Conservation (phyloP, 768 basidiomycete genomes). For the Steccherinum ochraceum region DNA sequence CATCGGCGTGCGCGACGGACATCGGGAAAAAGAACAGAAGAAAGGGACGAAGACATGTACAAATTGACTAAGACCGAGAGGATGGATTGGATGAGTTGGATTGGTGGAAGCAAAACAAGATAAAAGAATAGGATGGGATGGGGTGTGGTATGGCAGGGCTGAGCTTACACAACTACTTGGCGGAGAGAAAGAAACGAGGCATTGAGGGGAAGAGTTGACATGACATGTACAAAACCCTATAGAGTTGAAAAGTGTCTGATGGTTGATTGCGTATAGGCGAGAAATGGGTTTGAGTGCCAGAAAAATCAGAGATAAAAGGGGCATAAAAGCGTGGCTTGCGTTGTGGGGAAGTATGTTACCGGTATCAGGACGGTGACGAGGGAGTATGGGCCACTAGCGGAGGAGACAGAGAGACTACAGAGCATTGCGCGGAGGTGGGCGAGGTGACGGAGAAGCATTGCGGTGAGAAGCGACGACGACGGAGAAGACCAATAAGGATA, state of each 20-base stretch:
- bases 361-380: background rate
- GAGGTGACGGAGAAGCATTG: background rate
- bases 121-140: too few relatives aligned
- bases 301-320: background rate
- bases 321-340: background rate
- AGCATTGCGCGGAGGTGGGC: background rate
- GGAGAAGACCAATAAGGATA: background rate
- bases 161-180: background rate
- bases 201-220: background rate
- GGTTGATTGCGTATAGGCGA: background rate
- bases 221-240: too few relatives aligned
- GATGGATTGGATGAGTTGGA: background rate
- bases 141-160: too few relatives aligned
- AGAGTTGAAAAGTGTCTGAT: background rate
- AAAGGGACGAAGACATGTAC: background rate
- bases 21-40: background rate
- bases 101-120: too few relatives aligned
- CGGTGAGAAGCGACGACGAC: background rate
- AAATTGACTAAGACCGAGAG: background rate
- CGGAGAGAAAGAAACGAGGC: background rate
- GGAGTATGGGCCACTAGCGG: background rate
- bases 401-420: background rate
- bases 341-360: background rate
- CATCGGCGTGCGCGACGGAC: too few relatives aligned
- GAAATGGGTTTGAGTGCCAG: background rate